Percentiles rank a stretch among this genome's conserved stretches.
These are phyloP conservation scores for Blastobotrys arbuscula DNA, from an alignment of 1,139 yeast genomes.

Conservation along the genomic window DNA sequence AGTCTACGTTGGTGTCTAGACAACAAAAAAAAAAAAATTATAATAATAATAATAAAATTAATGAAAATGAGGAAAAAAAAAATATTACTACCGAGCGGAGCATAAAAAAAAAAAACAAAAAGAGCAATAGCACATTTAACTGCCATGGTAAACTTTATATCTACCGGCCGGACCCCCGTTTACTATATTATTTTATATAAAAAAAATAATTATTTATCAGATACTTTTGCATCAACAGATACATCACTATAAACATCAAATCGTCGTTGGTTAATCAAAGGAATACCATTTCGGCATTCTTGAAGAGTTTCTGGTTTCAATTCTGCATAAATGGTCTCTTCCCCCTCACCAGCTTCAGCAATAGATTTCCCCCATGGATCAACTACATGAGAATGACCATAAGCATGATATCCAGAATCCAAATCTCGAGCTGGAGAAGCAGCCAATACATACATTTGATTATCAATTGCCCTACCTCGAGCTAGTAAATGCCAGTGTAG, in stretches of 20 bases:
- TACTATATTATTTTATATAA: not conserved
- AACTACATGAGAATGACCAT: slow-evolving; percentile 83
- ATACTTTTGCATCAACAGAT: slow-evolving; percentile 38
- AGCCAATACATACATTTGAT: slow-evolving; percentile 70
- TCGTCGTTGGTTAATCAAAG: slow-evolving; percentile 74
- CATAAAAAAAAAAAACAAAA: too few relatives aligned
- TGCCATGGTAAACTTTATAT: too few relatives aligned
- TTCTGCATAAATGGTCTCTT: slow-evolving; percentile 74
- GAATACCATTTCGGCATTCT: slow-evolving; percentile 64
- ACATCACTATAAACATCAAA: slow-evolving; percentile 80
- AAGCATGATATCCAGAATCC: slow-evolving; percentile 74
- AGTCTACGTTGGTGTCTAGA: not conserved
- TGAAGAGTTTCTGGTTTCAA: slow-evolving; percentile 60
- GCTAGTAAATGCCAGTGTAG: slow-evolving; percentile 89
- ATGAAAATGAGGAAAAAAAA: not conserved
- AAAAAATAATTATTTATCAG: slow-evolving; percentile 13
- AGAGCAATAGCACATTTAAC: too few relatives aligned
- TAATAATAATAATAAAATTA: not conserved
- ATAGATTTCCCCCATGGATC: slow-evolving; percentile 80
- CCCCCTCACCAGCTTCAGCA: slow-evolving; percentile 81
- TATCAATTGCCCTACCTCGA: slow-evolving; percentile 82
- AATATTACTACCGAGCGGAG: too few relatives aligned
- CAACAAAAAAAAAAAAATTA: not conserved
- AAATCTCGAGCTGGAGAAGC: slow-evolving; percentile 88
- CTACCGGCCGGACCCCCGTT: too few relatives aligned